Base-by-base conservation (phyloP, 768 basidiomycete genomes). In the Clavaria fumosa region DNA sequence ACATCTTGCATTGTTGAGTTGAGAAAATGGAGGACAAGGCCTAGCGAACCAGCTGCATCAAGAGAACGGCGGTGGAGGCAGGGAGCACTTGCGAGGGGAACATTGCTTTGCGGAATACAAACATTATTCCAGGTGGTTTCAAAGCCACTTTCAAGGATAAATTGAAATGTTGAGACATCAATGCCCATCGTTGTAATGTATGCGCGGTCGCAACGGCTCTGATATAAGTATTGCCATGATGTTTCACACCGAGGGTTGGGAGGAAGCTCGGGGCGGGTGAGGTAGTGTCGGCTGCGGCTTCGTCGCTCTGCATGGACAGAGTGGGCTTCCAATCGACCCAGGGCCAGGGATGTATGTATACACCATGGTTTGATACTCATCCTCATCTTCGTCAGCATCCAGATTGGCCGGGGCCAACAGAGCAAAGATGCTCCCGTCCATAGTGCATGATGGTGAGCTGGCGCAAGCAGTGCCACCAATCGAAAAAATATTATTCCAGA, bases 131-230 rank as follows among this genome's bases (percentile, higher is more conserved):
- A n/a, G n/a, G n/a, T n/a, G n/a, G n/a, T n/a, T n/a, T n/a, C n/a
- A n/a, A 69, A 69, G 2, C 62, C 51, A 0, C 40, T 40, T 1
- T 47, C 35, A 1, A 66, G 45, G 4, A 68, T 47, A n/a, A 37
- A 41, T 2, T 47, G 1, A 45, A 68, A 68, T 0, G 60, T 63
- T 1, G 10, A 36, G 2, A 56, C 50, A 49, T 65, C 52, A 41
- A 64, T 55, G 1, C 63, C 60, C 62, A 65, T 65, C 0, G 61
- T 69, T 0, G 60, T 67, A 23, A 69, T 67, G 43, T 56, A 67
- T 4, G 59, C 62, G 3, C 56, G 43, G 38, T 67, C 57, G 41
- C 50, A 52, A 6, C 38, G 46, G 26, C 53, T 55, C 0, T 41
- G 35, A 28, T 49, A 59, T 0, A 66, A 50, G 0, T 20, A 15